Base-by-base conservation (phyloP, 306 rosid species). In the Betula pendula region DNA sequence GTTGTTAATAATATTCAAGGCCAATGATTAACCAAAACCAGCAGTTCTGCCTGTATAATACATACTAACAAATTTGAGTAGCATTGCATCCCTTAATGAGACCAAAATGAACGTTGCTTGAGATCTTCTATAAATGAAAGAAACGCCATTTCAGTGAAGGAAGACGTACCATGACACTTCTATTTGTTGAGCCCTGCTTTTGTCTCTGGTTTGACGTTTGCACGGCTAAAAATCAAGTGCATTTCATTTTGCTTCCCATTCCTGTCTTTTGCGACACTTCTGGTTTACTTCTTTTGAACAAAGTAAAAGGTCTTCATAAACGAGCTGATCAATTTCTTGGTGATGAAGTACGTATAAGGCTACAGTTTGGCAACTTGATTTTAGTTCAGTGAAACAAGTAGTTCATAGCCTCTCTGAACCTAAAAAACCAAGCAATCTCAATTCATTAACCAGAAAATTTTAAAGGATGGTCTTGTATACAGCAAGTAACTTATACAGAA, bases 151-250 rank as follows among this genome's bases (percentile, higher is more conserved):
- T 58, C 69, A 73, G 16, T 52, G 52, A 55, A 43, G 69, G 69
- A 56, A 0, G 35, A 44, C 40, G 35, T 49, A 42, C 17, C 71
- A 78, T 71, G 82, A 53, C 62, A 68, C 74, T 79, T 79, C 38
- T 74, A 1, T 72, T 79, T 52, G 50, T 15, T 78, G 47, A 78
- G 72, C 82, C 82, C 67, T 38, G 43, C 47, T 33, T 71, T 72
- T 44, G 77, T 71, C 72, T 71, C 33, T 71, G 67, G 68, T 79
- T 79, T 62, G 45, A 79, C 73, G 78, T 78, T 65, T 73, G 62
- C 60, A 50, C 2, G 0, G 68, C 51, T 1, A 55, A 55, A 55
- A 73, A 38, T 38, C 50, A 4, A 5, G 52, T 53, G n/a, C 19
- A 43, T 68, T n/a, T 33, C 17, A 12, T 68, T 68, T 68, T 40